Percentiles rank a stretch among this genome's conserved stretches.
These are phyloP conservation scores for Mrakiaceae sp. DNA, from an alignment of 1,284 basidiomycete species.

Conservation along the genomic window DNA sequence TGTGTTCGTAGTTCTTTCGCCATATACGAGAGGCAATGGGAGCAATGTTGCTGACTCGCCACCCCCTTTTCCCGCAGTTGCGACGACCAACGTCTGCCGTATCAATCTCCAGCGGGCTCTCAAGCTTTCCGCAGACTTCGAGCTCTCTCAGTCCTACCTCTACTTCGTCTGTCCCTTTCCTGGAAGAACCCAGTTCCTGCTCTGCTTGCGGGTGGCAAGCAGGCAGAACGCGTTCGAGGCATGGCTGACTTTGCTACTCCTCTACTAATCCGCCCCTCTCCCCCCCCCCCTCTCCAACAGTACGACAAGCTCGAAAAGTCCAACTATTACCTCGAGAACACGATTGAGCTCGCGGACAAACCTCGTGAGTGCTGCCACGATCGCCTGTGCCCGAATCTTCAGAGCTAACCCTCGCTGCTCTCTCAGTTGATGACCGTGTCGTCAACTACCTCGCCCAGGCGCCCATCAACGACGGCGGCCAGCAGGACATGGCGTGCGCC, in stretches of 20 bases:
- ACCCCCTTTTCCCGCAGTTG: slow-evolving; percentile 20
- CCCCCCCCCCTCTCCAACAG: too few species aligned
- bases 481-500: slow-evolving; percentile 56
- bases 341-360: slow-evolving; percentile 68
- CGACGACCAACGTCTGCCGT: slow-evolving; percentile 56
- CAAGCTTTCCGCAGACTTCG: slow-evolving; percentile 64
- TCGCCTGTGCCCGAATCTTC: background rate
- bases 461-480: slow-evolving; percentile 82
- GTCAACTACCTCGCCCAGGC: slow-evolving; percentile 62
- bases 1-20: slow-evolving; percentile 50
- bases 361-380: slow-evolving; percentile 32
- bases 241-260: background rate
- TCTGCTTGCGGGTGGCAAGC: slow-evolving; percentile 35
- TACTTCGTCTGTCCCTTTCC: background rate
- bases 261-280: slow-evolving; percentile 38
- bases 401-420: background rate
- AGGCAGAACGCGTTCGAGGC: background rate
- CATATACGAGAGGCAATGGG: background rate
- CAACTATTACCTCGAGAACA: slow-evolving; percentile 81
- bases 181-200: background rate
- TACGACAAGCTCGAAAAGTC: slow-evolving; percentile 92
- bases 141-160: slow-evolving; percentile 57
- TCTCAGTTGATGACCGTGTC: slow-evolving; percentile 59
- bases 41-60: background rate
- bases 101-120: slow-evolving; percentile 76